Conservation (phyloP, 2,329 filamentous ascomycete genomes). For the Botrytis elliptica region DNA sequence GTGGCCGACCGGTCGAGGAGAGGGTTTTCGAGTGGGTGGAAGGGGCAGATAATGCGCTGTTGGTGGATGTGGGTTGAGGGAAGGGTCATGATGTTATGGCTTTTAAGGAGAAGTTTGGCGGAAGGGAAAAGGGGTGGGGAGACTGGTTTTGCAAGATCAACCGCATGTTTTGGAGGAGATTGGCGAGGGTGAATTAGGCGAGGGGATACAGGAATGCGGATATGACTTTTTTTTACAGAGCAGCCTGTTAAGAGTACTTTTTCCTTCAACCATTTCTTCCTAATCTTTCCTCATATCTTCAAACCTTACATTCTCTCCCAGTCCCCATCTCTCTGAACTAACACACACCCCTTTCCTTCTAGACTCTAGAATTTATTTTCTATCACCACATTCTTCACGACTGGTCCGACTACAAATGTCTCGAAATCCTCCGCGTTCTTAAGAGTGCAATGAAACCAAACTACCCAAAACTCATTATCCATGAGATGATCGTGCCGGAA, state of each 20-base stretch:
- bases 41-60: slow-evolving; percentile 25
- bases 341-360: not conserved
- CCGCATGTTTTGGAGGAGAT: slow-evolving; percentile 29
- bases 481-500: not conserved
- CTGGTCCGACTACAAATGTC: slow-evolving; percentile 2
- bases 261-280: not conserved
- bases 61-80: slow-evolving; percentile 45
- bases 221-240: slow-evolving; percentile 38
- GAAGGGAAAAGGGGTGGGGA: not conserved
- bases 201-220: slow-evolving; percentile 36
- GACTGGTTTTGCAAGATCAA: slow-evolving; percentile 42
- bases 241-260: slow-evolving; percentile 33
- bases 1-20: not conserved
- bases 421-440: not conserved
- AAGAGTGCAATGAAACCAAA: not conserved
- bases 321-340: not conserved
- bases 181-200: slow-evolving; percentile 28
- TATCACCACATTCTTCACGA: not conserved
- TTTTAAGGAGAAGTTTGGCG: not conserved
- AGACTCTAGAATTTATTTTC: not conserved
- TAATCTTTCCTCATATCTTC: not conserved
- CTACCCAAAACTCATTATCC: not conserved
- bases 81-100: slow-evolving; percentile 40
- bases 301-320: not conserved
- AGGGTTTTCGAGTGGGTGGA: not conserved